These are phyloP conservation scores for Prunus persica DNA, from an alignment of 306 rosid species.

Conservation along the genomic window Prunus_persica_NCBIv2 NC_034012.1:3576001-3576500, in stretches of 20 bases:
- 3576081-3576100: conserved; percentile 79
- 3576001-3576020: conserved; percentile 96
- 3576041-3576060: conserved; percentile 87
- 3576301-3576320: conserved; percentile 99
- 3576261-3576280: conserved; percentile 92
- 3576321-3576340: conserved; percentile 79
- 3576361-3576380: conserved; percentile 41
- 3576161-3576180: conserved; percentile 73
- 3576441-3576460: background rate
- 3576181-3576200: conserved; percentile 51
- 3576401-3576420: conserved; percentile 3
- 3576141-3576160: conserved; percentile 71
- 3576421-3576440: background rate
- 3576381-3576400: conserved; percentile 20
- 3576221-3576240: conserved; percentile 6
- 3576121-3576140: conserved; percentile 79
- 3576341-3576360: conserved; percentile 94
- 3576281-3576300: conserved; percentile 94
- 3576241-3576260: conserved; percentile 31
- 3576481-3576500: background rate
- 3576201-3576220: conserved; percentile 22
- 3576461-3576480: background rate
- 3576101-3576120: conserved; percentile 87
- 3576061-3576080: conserved; percentile 94
- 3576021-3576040: conserved; percentile 94